A percentile compares a stretch with the other conserved stretches of the same genome.
Conservation (phyloP, 164 flowering plant species). For the Vitis rupestris region DNA sequence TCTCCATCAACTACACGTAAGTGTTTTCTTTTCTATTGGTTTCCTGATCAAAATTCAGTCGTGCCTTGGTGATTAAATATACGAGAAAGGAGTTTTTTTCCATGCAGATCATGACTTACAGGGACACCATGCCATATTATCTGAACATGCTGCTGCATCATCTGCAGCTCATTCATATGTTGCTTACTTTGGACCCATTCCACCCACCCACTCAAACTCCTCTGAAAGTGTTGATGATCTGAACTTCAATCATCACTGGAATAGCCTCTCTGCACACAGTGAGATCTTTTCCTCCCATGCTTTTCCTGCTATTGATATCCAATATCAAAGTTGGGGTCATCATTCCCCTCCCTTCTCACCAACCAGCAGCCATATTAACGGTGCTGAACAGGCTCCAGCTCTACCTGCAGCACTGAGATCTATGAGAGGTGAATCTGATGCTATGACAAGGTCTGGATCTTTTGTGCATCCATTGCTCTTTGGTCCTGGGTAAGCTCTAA, state of each 20-base stretch:
- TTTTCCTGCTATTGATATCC: constrained; percentile 32
- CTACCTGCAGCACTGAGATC: constrained; percentile 20
- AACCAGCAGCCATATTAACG: constrained; percentile 19
- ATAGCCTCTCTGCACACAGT: constrained; percentile 15
- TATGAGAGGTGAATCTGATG: constrained; percentile 23
- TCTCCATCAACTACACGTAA: constrained; percentile 42
- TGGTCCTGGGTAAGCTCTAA: constrained; percentile 31
- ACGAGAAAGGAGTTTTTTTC: neutral
- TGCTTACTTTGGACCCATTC: constrained; percentile 24
- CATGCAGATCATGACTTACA: constrained; percentile 25
- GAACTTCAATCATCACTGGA: constrained; percentile 12
- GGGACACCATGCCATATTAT: constrained; percentile 20
- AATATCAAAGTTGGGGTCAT: constrained; percentile 33
- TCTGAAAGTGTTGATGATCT: constrained; percentile 19
- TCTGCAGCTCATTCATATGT: constrained; percentile 26
- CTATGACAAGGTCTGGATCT: constrained; percentile 24
- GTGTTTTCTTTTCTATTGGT: constrained; percentile 8
- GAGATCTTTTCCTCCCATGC: constrained; percentile 25
- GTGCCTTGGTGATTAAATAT: neutral
- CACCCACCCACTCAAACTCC: constrained; percentile 16
- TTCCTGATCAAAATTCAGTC: neutral
- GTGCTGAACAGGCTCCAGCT: constrained; percentile 29
- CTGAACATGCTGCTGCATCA: constrained; percentile 23
- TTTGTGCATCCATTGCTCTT: constrained; percentile 27
- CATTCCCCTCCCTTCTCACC: constrained; percentile 15